These are phyloP conservation scores for Melanogaster broomeanus DNA, from an alignment of 768 basidiomycete species.

Conservation along the genomic window DNA sequence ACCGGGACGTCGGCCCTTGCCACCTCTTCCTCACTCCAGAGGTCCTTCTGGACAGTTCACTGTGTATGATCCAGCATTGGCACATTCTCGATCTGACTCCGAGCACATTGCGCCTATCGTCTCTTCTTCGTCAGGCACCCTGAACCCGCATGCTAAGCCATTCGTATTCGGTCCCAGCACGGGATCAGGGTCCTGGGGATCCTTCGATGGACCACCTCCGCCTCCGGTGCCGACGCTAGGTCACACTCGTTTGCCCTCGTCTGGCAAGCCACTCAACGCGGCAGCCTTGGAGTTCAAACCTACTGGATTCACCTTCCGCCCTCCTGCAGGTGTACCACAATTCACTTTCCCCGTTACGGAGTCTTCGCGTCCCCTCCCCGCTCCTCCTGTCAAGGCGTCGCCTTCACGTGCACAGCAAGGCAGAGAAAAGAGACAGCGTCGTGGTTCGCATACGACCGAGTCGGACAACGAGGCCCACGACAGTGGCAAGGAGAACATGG, in stretches of 20 bases:
- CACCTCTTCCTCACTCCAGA: conserved; percentile 66
- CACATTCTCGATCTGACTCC: conserved; percentile 58
- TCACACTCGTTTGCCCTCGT: conserved; percentile 44
- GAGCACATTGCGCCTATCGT: conserved; percentile 22
- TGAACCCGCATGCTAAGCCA: conserved; percentile 83
- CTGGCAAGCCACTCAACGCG: conserved; percentile 75
- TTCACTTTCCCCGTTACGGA: conserved; percentile 40
- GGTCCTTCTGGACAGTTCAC: conserved; percentile 63
- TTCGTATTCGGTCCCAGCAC: conserved; percentile 70
- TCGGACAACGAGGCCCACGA: conserved; percentile 45
- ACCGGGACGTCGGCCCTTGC: conserved; percentile 51
- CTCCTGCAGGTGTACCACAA: conserved; percentile 64
- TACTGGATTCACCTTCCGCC: conserved; percentile 72
- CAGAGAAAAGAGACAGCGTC: conserved; percentile 76
- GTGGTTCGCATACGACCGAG: conserved; percentile 42
- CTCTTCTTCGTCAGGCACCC: conserved; percentile 28
- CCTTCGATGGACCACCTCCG: conserved; percentile 27
- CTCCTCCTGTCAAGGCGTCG: conserved; percentile 30
- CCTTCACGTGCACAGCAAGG: conserved; percentile 52
- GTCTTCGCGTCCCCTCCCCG: conserved; percentile 41
- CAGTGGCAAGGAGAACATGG: conserved; percentile 59
- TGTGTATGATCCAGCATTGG: conserved; percentile 57
- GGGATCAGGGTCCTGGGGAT: conserved; percentile 36
- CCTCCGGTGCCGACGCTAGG: conserved; percentile 38
- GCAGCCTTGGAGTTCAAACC: conserved; percentile 85